Percentiles rank a stretch among this genome's conserved stretches.
Conservation (phyloP, 208 protist species). For the Phytomonas sp. region DNA sequence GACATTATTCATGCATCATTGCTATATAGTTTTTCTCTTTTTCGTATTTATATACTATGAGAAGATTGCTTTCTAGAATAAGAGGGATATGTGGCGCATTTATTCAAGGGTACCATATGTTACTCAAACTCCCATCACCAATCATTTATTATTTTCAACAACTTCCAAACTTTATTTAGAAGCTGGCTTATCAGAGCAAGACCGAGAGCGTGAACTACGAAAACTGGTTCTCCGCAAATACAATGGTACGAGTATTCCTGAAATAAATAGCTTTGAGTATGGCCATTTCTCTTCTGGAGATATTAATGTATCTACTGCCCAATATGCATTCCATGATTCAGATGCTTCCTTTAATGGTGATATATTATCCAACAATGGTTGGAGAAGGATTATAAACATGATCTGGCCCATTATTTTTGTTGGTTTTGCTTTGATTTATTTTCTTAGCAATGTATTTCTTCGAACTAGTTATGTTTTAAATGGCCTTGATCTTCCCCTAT, state of each 20-base stretch:
- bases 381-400: conserved; percentile 11
- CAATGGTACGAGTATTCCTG: conserved; percentile 21
- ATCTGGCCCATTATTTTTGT: conserved; percentile 42
- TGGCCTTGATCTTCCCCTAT: conserved; percentile 30
- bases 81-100: neutral
- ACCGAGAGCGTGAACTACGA: conserved; percentile 24
- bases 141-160: neutral
- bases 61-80: neutral
- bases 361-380: neutral
- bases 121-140: neutral
- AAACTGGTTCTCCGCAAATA: conserved; percentile 34
- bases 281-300: conserved; percentile 21
- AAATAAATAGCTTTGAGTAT: conserved; percentile 31
- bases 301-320: conserved; percentile 1
- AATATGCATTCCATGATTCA: neutral
- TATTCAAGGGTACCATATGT: neutral
- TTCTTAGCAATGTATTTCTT: conserved; percentile 31
- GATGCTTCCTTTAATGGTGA: neutral
- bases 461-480: conserved; percentile 17
- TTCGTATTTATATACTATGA: neutral
- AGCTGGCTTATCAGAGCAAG: conserved; percentile 10
- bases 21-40: neutral
- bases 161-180: neutral
- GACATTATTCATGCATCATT: neutral
- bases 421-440: conserved; percentile 24